A percentile compares a stretch with the other conserved stretches of the same genome.
Conservation (phyloP, 768 basidiomycete species). For the Mycena kentingensis region DNA sequence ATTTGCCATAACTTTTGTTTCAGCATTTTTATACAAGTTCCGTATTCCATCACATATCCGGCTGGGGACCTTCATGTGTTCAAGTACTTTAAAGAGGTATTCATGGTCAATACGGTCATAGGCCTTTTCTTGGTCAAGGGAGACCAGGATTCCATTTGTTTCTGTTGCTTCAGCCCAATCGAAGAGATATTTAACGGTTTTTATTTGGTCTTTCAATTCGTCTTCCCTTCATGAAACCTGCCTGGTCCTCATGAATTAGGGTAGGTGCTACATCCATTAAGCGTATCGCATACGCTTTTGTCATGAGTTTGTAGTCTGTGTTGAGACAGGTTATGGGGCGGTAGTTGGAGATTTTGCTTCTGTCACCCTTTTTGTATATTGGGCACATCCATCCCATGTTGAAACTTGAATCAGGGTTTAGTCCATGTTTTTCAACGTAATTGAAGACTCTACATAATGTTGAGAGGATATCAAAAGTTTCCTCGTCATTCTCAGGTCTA, state of each 20-base stretch:
- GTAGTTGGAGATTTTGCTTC: neutral
- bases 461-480: neutral
- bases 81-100: slow-evolving; percentile 3
- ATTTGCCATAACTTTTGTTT: neutral
- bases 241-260: neutral
- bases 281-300: neutral
- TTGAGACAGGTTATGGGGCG: neutral
- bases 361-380: neutral
- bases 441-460: neutral
- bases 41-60: neutral
- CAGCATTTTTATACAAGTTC: neutral
- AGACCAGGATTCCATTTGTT: slow-evolving; percentile 6
- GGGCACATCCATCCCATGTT: slow-evolving; percentile 1
- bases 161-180: slow-evolving; percentile 3
- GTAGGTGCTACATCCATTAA: neutral
- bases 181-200: neutral
- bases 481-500: neutral
- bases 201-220: slow-evolving; percentile 1
- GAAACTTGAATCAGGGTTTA: neutral
- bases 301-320: slow-evolving; percentile 1
- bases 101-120: slow-evolving; percentile 14
- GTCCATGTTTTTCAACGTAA: neutral
- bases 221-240: slow-evolving; percentile 5
- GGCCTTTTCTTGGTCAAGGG: neutral
- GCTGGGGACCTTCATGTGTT: neutral